Conservation (phyloP, 495 filamentous ascomycete genomes). For the Staphylotrichum longicolle region DNA sequence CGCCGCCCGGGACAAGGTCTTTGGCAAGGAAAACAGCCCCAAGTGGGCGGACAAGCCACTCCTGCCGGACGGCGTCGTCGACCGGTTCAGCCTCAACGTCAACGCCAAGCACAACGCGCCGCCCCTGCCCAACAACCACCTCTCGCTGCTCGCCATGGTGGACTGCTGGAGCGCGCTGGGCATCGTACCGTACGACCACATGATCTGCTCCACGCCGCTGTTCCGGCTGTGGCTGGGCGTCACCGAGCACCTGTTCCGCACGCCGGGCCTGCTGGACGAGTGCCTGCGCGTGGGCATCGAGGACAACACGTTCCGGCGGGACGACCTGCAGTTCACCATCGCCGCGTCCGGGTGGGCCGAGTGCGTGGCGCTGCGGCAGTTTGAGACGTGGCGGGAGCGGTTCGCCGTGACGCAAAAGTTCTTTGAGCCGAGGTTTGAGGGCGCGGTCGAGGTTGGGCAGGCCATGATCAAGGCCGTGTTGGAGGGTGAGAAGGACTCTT, state of each 20-base stretch:
- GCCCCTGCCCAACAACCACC: conserved; percentile 83
- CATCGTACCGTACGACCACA: conserved; percentile 96
- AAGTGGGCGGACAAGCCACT: conserved; percentile 62
- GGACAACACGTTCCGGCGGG: conserved; percentile 81
- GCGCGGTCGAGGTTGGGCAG: conserved; percentile 82
- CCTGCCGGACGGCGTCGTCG: conserved; percentile 78
- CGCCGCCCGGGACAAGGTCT: conserved; percentile 76
- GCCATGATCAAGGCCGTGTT: conserved; percentile 96
- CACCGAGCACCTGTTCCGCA: conserved; percentile 94
- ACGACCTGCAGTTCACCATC: conserved; percentile 97
- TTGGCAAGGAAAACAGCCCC: conserved; percentile 50
- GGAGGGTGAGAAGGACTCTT: conserved; percentile 56
- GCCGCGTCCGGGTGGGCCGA: conserved; percentile 94
- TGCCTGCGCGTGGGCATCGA: conserved; percentile 80
- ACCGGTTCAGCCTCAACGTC: conserved; percentile 72
- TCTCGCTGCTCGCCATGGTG: conserved; percentile 94
- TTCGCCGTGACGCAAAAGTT: conserved; percentile 87
- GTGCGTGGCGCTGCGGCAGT: conserved; percentile 84
- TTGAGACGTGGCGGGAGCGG: conserved; percentile 82
- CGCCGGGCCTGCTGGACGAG: conserved; percentile 77
- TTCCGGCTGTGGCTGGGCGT: conserved; percentile 97
- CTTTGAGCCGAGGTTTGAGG: conserved; percentile 83
- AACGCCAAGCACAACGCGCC: conserved; percentile 40
- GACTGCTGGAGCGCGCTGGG: conserved; percentile 94
- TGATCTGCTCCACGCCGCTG: conserved; percentile 98